Conservation (phyloP, 2,329 filamentous ascomycete species). For the Alternaria sp. region DNA sequence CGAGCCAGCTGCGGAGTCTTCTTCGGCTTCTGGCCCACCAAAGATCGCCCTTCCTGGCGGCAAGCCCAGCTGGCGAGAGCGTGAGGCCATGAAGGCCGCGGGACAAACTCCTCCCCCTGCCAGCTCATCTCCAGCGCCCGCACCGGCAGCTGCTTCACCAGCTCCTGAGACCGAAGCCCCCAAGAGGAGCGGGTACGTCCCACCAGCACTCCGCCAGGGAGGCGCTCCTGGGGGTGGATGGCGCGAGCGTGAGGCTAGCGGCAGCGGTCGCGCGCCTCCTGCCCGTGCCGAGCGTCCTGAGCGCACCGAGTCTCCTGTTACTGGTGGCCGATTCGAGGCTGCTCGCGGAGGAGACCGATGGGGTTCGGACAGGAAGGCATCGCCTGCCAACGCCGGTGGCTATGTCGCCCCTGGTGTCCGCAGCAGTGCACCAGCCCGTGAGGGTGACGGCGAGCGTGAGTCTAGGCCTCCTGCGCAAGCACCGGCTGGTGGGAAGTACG, state of each 20-base stretch:
- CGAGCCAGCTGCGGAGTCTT: slow-evolving; percentile 42
- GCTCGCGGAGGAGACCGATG: slow-evolving; percentile 33
- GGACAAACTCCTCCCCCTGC: slow-evolving; percentile 36
- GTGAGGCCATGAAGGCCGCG: slow-evolving; percentile 61
- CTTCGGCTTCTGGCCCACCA: slow-evolving; percentile 61
- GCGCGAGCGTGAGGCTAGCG: slow-evolving; percentile 43
- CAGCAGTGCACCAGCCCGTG: slow-evolving; percentile 32
- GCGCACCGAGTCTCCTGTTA: slow-evolving; percentile 37
- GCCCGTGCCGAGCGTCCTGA: slow-evolving; percentile 22
- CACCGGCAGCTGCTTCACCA: slow-evolving; percentile 33
- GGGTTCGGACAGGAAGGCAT: slow-evolving; percentile 40
- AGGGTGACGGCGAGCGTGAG: slow-evolving; percentile 33
- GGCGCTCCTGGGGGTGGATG: slow-evolving; percentile 44
- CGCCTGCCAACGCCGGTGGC: slow-evolving; percentile 39
- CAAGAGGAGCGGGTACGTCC: slow-evolving; percentile 54
- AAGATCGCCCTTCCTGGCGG: slow-evolving; percentile 66
- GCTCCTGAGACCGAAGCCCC: slow-evolving; percentile 45
- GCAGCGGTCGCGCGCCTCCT: slow-evolving; percentile 38
- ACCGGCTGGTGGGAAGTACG: slow-evolving; percentile 48
- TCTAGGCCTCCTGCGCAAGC: slow-evolving; percentile 32
- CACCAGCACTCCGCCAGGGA: slow-evolving; percentile 51
- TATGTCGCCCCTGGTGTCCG: slow-evolving; percentile 36
- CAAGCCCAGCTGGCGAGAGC: slow-evolving; percentile 76
- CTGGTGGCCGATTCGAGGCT: slow-evolving; percentile 16
- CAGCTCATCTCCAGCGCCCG: slow-evolving; percentile 43